phyloP scores from a whole-genome alignment of 352 stramenopile species.

The Globisporangium uncinulatum region DNA sequence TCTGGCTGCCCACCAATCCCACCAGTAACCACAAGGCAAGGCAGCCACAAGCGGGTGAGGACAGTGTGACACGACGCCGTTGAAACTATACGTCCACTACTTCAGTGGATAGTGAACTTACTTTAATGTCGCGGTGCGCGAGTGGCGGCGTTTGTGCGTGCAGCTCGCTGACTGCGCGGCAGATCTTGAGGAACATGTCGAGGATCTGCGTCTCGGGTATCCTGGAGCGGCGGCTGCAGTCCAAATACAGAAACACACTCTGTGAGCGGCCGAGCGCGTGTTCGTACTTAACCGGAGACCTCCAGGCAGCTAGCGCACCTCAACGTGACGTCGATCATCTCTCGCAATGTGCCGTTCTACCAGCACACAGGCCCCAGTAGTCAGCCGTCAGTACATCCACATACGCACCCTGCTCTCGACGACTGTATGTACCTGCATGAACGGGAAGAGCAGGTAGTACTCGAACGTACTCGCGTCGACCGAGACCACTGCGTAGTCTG shows the following conservation, averaged over 20 bases:
- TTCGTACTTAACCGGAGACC: background rate
- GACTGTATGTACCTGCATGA: conserved; percentile 52
- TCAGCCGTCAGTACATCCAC: too few species aligned
- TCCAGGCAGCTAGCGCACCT: conserved; percentile 16
- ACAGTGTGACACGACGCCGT: too few species aligned
- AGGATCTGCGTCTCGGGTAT: conserved; percentile 69
- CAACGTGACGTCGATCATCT: conserved; percentile 74
- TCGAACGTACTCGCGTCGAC: conserved; percentile 35
- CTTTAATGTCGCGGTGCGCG: conserved; percentile 86
- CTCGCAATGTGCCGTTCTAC: conserved; percentile 76
- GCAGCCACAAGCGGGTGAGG: too few species aligned
- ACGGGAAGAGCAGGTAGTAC: conserved; percentile 86
- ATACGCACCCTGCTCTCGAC: background rate
- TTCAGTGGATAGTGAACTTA: conserved; percentile 9
- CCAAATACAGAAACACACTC: background rate
- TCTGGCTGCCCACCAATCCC: conserved; percentile 44
- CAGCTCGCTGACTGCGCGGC: conserved; percentile 68
- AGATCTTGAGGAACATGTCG: conserved; percentile 82
- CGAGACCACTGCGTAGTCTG: conserved; percentile 66
- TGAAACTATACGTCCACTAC: background rate
- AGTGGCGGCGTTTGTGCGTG: conserved; percentile 66
- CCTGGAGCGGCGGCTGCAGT: conserved; percentile 23
- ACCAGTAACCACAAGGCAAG: background rate
- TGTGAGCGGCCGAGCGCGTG: background rate
- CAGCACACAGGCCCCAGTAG: too few species aligned